These are phyloP conservation scores for Xylaria venustula DNA, from an alignment of 495 filamentous ascomycete species.

Conservation along the genomic window DNA sequence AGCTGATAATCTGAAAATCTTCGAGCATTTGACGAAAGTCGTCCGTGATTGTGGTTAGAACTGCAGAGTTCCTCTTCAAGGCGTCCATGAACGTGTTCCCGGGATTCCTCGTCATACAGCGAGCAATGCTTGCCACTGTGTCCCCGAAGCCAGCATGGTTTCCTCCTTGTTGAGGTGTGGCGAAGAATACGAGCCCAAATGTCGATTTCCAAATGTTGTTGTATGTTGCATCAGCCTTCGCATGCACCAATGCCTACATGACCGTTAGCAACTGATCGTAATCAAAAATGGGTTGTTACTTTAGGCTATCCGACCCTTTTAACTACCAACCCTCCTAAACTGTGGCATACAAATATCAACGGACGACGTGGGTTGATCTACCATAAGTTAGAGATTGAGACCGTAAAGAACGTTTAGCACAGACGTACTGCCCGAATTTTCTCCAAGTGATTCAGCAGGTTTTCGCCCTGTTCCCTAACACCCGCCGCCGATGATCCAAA, in stretches of 20 bases:
- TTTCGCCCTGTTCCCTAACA: conserved; percentile 32
- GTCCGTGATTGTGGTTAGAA: conserved; percentile 17
- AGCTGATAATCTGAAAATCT: conserved; percentile 25
- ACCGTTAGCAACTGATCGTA: background rate
- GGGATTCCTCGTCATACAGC: conserved; percentile 22
- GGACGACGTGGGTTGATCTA: conserved; percentile 10
- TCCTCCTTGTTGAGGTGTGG: conserved; percentile 18
- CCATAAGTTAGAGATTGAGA: background rate
- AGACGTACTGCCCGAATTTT: conserved; percentile 2
- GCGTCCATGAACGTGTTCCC: conserved; percentile 26
- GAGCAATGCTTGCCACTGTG: conserved; percentile 22
- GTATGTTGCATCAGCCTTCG: conserved; percentile 22
- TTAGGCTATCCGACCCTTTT: conserved; percentile 15
- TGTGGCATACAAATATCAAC: conserved; percentile 27
- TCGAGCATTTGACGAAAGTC: conserved; percentile 29
- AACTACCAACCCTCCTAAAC: conserved; percentile 24
- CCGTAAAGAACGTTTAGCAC: background rate
- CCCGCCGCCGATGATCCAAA: conserved; percentile 28
- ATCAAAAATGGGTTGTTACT: background rate
- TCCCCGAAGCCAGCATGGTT: conserved; percentile 25
- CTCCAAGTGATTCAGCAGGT: conserved; percentile 26
- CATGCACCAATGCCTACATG: conserved; percentile 16
- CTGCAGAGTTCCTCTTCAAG: conserved; percentile 19
- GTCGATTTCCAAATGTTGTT: conserved; percentile 22
- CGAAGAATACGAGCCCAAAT: conserved; percentile 27